Conservation (phyloP, 371 early-diverging fungal species). For the Ordospora colligata region DNA sequence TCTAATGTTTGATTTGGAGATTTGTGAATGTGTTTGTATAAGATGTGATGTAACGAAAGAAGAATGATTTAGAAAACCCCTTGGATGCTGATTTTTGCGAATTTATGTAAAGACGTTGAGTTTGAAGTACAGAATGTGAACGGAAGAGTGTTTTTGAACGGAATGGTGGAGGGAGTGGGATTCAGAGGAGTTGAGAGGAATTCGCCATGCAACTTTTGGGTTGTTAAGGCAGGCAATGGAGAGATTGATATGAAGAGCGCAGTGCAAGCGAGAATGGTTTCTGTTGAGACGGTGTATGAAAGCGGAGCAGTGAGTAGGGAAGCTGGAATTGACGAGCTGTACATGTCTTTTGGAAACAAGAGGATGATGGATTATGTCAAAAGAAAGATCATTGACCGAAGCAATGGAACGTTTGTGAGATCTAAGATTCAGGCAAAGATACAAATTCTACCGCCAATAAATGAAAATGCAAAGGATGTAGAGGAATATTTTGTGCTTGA, state of each 20-base stretch:
- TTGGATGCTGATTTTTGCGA: neutral
- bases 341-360: constrained; percentile 33
- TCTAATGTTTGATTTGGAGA: neutral
- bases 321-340: neutral
- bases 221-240: neutral
- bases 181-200: neutral
- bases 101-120: neutral
- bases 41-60: neutral
- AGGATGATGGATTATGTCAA: neutral
- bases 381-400: constrained; percentile 11
- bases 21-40: no score
- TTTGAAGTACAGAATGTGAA: constrained; percentile 7
- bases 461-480: neutral
- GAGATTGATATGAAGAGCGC: neutral
- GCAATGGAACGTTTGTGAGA: neutral
- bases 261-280: neutral
- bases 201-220: constrained; percentile 9
- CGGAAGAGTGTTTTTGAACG: neutral
- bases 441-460: constrained; percentile 10
- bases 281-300: constrained; percentile 17
- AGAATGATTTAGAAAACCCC: neutral
- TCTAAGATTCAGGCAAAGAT: neutral
- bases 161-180: neutral
- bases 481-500: constrained; percentile 19
- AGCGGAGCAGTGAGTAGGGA: neutral